Percentiles rank a stretch among this genome's conserved stretches.
Conservation (phyloP, 1,284 basidiomycete genomes). For the Ceratobasidium sp. region DNA sequence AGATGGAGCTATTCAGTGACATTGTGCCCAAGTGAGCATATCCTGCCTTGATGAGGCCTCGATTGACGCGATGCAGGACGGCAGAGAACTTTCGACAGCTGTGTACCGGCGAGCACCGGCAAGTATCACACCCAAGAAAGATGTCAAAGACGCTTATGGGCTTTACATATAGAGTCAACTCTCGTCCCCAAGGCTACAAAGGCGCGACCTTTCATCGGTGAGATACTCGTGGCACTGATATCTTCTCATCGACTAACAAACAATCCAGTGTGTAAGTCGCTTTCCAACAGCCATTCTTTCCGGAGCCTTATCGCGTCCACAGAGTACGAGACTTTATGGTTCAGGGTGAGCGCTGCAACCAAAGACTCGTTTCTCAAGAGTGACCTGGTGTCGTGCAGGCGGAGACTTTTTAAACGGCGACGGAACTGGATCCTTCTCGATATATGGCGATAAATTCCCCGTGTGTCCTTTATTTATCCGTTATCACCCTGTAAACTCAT, state of each 20-base stretch:
- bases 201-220: constrained; percentile 90
- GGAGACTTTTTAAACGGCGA: constrained; percentile 90
- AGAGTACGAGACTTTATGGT: constrained; percentile 66
- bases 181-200: constrained; percentile 89
- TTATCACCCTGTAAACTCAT: neutral
- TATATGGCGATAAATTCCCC: constrained; percentile 93
- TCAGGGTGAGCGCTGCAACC: constrained; percentile 62
- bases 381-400: constrained; percentile 54
- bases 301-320: neutral
- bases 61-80: constrained; percentile 62
- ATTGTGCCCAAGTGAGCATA: constrained; percentile 80
- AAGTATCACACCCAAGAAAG: constrained; percentile 38
- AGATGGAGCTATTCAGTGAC: constrained; percentile 95
- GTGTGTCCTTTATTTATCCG: constrained; percentile 54
- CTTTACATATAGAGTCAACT: constrained; percentile 79
- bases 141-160: neutral
- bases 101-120: constrained; percentile 96
- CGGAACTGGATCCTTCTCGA: constrained; percentile 92
- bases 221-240: constrained; percentile 42
- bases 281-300: constrained; percentile 49
- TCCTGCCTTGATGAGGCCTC: constrained; percentile 27
- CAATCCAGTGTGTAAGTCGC: constrained; percentile 60
- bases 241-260: neutral
- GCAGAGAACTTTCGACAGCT: constrained; percentile 98
- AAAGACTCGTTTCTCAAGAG: neutral